These are phyloP conservation scores for Auriscalpium microsporum DNA, from an alignment of 768 basidiomycete species.

Conservation along the genomic window DNA sequence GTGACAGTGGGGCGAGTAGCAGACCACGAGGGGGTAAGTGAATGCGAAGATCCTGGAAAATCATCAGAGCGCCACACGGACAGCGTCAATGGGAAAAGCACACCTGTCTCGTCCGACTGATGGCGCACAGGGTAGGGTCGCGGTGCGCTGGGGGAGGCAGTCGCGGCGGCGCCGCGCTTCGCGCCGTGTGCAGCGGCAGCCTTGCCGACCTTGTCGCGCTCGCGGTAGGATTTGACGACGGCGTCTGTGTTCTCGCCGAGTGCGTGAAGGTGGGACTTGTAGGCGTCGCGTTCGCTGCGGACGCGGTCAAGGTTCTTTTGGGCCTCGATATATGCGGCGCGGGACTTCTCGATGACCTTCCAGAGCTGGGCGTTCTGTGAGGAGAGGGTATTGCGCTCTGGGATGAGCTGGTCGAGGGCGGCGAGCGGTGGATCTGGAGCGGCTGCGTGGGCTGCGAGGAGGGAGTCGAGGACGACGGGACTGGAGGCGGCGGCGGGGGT, in stretches of 20 bases:
- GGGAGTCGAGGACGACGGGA: conserved; percentile 35
- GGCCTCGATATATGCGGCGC: conserved; percentile 69
- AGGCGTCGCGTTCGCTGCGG: conserved; percentile 68
- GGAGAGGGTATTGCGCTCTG: conserved; percentile 73
- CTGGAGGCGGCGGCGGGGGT: background rate
- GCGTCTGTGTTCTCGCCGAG: conserved; percentile 40
- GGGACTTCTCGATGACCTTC: conserved; percentile 92
- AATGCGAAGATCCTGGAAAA: background rate
- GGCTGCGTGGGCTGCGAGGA: conserved; percentile 46
- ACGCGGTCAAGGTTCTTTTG: conserved; percentile 83
- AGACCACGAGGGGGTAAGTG: background rate
- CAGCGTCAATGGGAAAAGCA: conserved; percentile 1
- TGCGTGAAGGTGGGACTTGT: conserved; percentile 27
- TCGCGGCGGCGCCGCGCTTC: conserved; percentile 15
- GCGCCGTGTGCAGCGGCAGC: conserved; percentile 23
- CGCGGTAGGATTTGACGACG: conserved; percentile 21
- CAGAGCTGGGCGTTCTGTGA: conserved; percentile 86
- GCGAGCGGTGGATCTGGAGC: conserved; percentile 42
- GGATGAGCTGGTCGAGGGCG: conserved; percentile 70
- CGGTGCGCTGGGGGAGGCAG: conserved; percentile 11
- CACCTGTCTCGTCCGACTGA: conserved; percentile 29
- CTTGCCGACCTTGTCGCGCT: conserved; percentile 22
- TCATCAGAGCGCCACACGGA: background rate
- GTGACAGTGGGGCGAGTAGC: background rate
- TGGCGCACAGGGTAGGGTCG: conserved; percentile 10